These are phyloP conservation scores for Lipomyces chichibuensis DNA, from an alignment of 805 yeast genomes.

Conservation along the genomic window DNA sequence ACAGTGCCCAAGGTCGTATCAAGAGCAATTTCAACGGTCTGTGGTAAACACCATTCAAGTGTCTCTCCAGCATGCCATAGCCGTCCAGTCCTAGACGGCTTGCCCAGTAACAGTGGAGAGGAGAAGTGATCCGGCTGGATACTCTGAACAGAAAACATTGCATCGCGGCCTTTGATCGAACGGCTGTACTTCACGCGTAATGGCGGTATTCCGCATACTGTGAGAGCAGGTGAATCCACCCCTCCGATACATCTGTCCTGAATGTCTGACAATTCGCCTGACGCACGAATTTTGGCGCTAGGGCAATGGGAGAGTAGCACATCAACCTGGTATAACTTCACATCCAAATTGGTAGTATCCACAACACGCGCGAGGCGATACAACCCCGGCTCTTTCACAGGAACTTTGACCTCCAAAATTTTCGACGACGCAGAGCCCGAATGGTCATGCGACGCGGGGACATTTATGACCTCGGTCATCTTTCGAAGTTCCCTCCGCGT, in stretches of 20 bases:
- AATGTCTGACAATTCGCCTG: conserved; percentile 31
- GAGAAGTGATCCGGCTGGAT: conserved; percentile 33
- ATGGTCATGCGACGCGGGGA: conserved; percentile 27
- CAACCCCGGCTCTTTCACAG: conserved; percentile 71
- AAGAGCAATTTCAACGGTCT: conserved; percentile 49
- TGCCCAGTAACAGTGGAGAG: conserved; percentile 39
- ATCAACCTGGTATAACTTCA: conserved; percentile 63
- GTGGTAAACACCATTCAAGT: conserved; percentile 45
- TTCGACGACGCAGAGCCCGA: conserved; percentile 14
- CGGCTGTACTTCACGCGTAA: conserved; percentile 56
- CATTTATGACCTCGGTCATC: conserved; percentile 25
- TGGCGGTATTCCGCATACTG: conserved; percentile 79
- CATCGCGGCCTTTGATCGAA: conserved; percentile 39
- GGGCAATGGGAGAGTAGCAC: conserved; percentile 80
- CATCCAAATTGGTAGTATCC: conserved; percentile 62
- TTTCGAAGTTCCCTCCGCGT: conserved; percentile 59
- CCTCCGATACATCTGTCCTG: conserved; percentile 67
- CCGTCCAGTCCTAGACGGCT: conserved; percentile 24
- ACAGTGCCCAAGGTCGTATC: conserved; percentile 49
- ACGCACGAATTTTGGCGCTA: conserved; percentile 55
- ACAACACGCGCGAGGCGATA: conserved; percentile 69
- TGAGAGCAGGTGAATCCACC: conserved; percentile 55
- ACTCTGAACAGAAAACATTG: conserved; percentile 36
- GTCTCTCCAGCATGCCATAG: conserved; percentile 35
- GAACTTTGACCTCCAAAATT: conserved; percentile 58